phyloP scores from a whole-genome alignment of 352 stramenopile species.

The Hyaloperonospora brassicae region DNA sequence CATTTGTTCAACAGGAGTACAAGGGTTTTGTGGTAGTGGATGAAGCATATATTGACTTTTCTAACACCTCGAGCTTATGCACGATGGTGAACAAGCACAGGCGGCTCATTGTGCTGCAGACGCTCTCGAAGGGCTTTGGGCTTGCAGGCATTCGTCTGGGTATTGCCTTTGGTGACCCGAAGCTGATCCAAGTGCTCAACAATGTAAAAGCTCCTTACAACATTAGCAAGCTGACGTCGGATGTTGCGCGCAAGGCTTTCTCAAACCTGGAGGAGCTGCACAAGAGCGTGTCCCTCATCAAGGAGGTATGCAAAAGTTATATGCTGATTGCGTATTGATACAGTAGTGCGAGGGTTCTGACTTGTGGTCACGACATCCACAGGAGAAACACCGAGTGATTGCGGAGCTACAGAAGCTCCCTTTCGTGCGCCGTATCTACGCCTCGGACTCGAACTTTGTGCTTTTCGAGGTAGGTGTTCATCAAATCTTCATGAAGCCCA shows the following conservation, averaged over 20 bases:
- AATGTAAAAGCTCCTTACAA: conserved; percentile 99
- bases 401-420: conserved; percentile 79
- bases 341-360: conserved; percentile 3
- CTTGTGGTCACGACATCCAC: conserved; percentile 11
- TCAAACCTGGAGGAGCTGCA: conserved; percentile 43
- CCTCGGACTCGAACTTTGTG: conserved; percentile 97
- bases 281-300: conserved; percentile 63
- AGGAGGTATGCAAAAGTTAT: conserved; percentile 27
- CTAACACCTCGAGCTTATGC: conserved; percentile 58
- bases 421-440: conserved; percentile 91
- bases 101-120: conserved; percentile 96
- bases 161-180: conserved; percentile 86
- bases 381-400: conserved; percentile 81
- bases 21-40: conserved; percentile 96
- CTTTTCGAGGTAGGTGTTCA: conserved; percentile 84
- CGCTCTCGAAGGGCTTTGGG: conserved; percentile 96
- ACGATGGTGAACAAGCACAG: conserved; percentile 89
- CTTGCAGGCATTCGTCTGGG: conserved; percentile 93
- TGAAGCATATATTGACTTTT: conserved; percentile 98
- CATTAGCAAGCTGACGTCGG: conserved; percentile 94
- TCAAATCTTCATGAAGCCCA: not conserved
- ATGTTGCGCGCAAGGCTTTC: conserved; percentile 67
- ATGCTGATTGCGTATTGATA: not conserved
- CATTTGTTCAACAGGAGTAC: conserved; percentile 41
- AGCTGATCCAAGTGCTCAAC: conserved; percentile 96